Conservation (phyloP, 495 filamentous ascomycete species). For the Filosporella fistucella region DNA sequence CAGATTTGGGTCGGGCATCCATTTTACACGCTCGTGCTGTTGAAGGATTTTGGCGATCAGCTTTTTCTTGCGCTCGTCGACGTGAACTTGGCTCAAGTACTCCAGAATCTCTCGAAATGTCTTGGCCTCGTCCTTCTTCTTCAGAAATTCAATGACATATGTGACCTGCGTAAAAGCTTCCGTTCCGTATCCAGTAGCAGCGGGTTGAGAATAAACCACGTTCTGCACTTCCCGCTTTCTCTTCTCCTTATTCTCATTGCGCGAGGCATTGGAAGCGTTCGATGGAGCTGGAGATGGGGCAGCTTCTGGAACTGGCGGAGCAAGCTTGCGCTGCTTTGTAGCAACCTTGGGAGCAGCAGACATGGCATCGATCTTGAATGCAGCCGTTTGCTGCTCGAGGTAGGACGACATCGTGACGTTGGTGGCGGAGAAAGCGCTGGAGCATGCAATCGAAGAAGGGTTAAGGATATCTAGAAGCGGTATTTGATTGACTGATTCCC, state of each 20-base stretch:
- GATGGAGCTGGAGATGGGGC: constrained; percentile 33
- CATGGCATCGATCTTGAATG: constrained; percentile 42
- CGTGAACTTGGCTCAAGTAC: constrained; percentile 65
- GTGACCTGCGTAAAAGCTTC: constrained; percentile 80
- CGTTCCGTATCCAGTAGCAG: constrained; percentile 68
- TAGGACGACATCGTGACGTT: constrained; percentile 40
- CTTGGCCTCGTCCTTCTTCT: constrained; percentile 66
- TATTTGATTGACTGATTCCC: too few species aligned
- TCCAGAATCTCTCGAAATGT: constrained; percentile 68
- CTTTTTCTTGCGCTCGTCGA: constrained; percentile 34
- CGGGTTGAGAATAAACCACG: constrained; percentile 73
- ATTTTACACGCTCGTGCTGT: constrained; percentile 64
- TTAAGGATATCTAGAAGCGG: too few species aligned
- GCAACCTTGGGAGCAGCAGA: constrained; percentile 42
- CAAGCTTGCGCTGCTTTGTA: constrained; percentile 37
- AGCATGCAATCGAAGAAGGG: too few species aligned
- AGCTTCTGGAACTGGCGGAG: constrained; percentile 34
- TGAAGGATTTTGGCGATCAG: constrained; percentile 40
- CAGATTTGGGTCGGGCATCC: constrained; percentile 52
- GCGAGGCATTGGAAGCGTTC: constrained; percentile 42
- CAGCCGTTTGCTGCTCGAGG: constrained; percentile 42
- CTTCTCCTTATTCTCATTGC: constrained; percentile 45
- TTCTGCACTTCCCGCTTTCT: constrained; percentile 48
- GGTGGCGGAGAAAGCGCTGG: not conserved
- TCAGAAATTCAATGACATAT: constrained; percentile 81